These are phyloP conservation scores for Alopecurus myosuroides DNA, from an alignment of 176 grass and related monocot species.

Conservation along the genomic window DNA sequence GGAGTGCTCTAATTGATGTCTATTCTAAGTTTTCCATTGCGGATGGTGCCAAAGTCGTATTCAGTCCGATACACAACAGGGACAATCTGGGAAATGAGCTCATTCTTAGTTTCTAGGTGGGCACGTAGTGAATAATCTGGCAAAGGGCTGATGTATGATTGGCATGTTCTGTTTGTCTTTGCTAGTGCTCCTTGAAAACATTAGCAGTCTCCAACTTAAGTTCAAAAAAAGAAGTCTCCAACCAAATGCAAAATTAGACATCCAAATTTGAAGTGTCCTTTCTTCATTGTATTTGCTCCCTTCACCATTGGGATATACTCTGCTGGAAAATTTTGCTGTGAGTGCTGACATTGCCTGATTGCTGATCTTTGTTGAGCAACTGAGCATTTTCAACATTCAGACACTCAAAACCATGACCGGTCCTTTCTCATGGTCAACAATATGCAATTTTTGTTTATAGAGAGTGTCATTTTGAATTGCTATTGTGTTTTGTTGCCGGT, in stretches of 20 bases:
- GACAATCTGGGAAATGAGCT: too few relatives aligned
- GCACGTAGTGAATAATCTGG: background rate
- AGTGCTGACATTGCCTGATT: background rate
- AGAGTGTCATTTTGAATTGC: background rate
- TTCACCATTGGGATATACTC: background rate
- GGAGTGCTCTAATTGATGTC: slow-evolving; percentile 64
- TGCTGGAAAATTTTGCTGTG: background rate
- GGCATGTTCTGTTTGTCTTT: background rate
- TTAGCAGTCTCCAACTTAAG: background rate
- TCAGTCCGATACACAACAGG: slow-evolving; percentile 36
- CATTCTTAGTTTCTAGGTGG: background rate
- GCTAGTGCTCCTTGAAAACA: background rate
- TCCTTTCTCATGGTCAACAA: background rate
- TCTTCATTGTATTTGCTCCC: background rate
- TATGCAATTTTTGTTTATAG: background rate
- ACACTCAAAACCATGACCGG: background rate
- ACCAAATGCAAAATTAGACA: background rate
- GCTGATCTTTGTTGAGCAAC: background rate
- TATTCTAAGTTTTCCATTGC: slow-evolving; percentile 64
- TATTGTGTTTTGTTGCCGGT: background rate
- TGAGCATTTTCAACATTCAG: background rate
- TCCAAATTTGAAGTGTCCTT: background rate
- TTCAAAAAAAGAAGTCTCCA: too few relatives aligned
- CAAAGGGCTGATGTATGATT: background rate
- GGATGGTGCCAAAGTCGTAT: slow-evolving; percentile 57